Conservation (phyloP, 768 basidiomycete species). For the Kwoniella sp. region DNA sequence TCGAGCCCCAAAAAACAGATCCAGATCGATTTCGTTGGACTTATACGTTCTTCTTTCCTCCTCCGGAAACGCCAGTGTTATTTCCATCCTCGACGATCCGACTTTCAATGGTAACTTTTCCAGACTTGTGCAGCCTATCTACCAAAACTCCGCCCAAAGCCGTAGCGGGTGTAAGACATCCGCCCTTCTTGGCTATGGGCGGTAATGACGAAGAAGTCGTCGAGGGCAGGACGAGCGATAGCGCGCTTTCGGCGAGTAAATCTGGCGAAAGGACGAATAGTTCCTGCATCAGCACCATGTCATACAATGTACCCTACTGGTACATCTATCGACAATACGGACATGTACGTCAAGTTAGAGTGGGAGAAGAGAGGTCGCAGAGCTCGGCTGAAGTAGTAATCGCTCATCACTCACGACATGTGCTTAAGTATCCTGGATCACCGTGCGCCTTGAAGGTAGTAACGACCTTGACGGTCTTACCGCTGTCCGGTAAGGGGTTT, state of each 20-base stretch:
- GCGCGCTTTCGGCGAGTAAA: slow-evolving; percentile 76
- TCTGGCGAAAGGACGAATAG: slow-evolving; percentile 58
- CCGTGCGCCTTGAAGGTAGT: slow-evolving; percentile 68
- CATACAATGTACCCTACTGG: not conserved
- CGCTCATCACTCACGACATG: slow-evolving; percentile 46
- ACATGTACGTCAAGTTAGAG: not conserved
- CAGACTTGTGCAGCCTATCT: slow-evolving; percentile 66
- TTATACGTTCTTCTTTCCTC: not conserved
- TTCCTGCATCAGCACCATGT: not conserved
- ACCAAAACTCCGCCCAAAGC: slow-evolving; percentile 78
- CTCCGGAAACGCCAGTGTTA: too few relatives aligned
- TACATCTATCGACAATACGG: too few relatives aligned
- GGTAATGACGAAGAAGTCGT: slow-evolving; percentile 62
- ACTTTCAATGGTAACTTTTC: slow-evolving; percentile 44
- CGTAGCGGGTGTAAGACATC: slow-evolving; percentile 78
- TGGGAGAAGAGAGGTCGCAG: not conserved
- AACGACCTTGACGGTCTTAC: slow-evolving; percentile 60
- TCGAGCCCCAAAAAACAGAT: too few relatives aligned
- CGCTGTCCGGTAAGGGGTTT: slow-evolving; percentile 44
- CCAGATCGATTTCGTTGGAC: too few relatives aligned
- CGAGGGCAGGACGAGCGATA: slow-evolving; percentile 65
- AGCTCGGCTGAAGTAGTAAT: too few relatives aligned
- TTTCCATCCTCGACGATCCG: slow-evolving; percentile 10
- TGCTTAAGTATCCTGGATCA: slow-evolving; percentile 63
- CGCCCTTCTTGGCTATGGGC: slow-evolving; percentile 65